Evolutionary conservation across 805 yeast species (phyloP), one percentile per base, ranked within the genome.

Genomic region (Sugiyamaella chiloensis): DNA sequence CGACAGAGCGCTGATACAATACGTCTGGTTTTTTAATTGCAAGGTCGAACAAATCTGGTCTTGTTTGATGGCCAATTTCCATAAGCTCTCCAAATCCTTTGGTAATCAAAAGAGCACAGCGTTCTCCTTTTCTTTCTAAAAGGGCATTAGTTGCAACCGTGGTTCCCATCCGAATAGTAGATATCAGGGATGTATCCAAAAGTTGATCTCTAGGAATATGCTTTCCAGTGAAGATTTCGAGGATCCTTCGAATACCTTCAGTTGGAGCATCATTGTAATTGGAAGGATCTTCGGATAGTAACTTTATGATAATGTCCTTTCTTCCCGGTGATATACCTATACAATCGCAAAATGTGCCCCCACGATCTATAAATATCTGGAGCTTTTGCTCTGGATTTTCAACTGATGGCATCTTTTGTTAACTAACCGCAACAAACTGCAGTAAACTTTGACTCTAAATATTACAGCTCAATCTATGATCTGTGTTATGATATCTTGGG

Each of bases 71-170:
- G 1, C 97, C 97, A 55, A 91, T 89, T 2, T 73, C 67, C 51
- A 91, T 70, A 35, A 85, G 79, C 60, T 91, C 97, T 55, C 78
- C 78, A 66, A 87, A 90, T 0, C 96, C 97, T 58, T 80, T 83
- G 8, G 96, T 87, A 2, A 95, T 87, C 5, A 90, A 65, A 50
- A 90, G 72, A 1, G 91, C 93, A 57, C 93, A 88, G 26, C 80
- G 70, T 47, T 89, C 93, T 45, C 97, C 98, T 61, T 88, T 89
- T 54, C 97, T 75, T 61, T 91, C 97, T 50, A 90, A 72, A 24
- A 93, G 74, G 1, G 97, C 96, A 67, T 90, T 90, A 5, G 97
- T 90, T 1, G 98, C 97, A 7, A 89, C 91, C 0, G 96, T 89
- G 4, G 96, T 89, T 2, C 96, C 97, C 85, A 89, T 82, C 50